phyloP scores from a whole-genome alignment of 2,329 filamentous ascomycete genomes.

The Davidsoniella eucalypti region DNA sequence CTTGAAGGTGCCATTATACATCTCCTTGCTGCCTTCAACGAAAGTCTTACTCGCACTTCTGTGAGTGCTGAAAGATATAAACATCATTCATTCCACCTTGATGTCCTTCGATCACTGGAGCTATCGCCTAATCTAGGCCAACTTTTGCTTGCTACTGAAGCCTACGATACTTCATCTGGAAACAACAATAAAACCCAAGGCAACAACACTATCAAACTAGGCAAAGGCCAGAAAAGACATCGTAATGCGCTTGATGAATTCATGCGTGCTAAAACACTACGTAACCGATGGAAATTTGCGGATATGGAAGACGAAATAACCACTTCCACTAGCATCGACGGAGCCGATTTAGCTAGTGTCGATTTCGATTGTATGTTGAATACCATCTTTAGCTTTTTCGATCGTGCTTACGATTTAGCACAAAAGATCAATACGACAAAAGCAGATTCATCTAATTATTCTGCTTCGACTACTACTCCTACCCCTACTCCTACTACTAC shows the following conservation, averaged over 20 bases:
- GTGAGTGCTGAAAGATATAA: neutral
- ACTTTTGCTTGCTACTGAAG: conserved; percentile 25
- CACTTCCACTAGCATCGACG: conserved; percentile 15
- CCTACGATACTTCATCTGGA: neutral
- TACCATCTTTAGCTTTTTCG: conserved; percentile 40
- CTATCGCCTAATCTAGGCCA: conserved; percentile 31
- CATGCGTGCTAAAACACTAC: conserved; percentile 48
- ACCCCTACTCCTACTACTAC: no score
- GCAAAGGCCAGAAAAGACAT: conserved; percentile 19
- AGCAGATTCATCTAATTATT: no score
- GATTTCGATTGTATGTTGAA: conserved; percentile 43
- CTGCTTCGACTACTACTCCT: no score
- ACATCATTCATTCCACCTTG: conserved; percentile 48
- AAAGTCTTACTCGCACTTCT: conserved; percentile 27
- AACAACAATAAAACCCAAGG: neutral
- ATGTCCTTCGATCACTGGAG: conserved; percentile 47
- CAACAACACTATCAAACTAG: neutral
- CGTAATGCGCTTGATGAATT: conserved; percentile 31
- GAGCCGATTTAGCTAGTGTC: conserved; percentile 35
- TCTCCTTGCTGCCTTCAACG: conserved; percentile 45
- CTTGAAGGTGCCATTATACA: conserved; percentile 55
- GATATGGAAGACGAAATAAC: conserved; percentile 26
- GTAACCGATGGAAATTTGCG: conserved; percentile 58
- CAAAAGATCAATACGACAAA: conserved; percentile 23
- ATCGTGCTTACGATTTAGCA: conserved; percentile 38